A percentile compares a stretch with the other conserved stretches of the same genome.
Conservation (phyloP, 2,329 filamentous ascomycete genomes). For the Lachnellula hyalina region DNA sequence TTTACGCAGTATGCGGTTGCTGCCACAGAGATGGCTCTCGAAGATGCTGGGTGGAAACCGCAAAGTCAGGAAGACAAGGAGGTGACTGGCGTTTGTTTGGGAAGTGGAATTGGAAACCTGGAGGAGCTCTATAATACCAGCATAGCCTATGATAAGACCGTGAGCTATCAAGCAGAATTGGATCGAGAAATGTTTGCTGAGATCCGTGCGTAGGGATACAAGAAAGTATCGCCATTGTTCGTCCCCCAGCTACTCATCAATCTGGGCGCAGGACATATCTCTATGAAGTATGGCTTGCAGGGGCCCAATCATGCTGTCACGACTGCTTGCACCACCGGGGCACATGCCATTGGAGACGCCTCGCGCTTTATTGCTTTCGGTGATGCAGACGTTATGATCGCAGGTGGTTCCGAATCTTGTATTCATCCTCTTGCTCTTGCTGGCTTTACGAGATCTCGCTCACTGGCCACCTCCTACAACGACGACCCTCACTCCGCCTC, state of each 20-base stretch:
- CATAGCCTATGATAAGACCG: conserved; percentile 66
- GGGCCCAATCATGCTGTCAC: conserved; percentile 91
- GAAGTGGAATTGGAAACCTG: conserved; percentile 91
- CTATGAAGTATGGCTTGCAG: conserved; percentile 84
- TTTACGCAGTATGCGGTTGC: conserved; percentile 92
- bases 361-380: conserved; percentile 87
- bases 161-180: conserved; percentile 32
- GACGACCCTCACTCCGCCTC: conserved; percentile 65
- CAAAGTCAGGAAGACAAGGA: conserved; percentile 55
- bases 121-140: conserved; percentile 86
- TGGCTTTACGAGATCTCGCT: conserved; percentile 83
- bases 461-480: conserved; percentile 78
- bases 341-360: conserved; percentile 91
- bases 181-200: conserved; percentile 15
- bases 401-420: conserved; percentile 92
- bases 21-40: conserved; percentile 77
- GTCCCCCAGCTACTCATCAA: conserved; percentile 93
- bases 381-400: conserved; percentile 91
- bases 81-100: conserved; percentile 82
- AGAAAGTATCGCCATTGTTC: conserved; percentile 87
- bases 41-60: conserved; percentile 69
- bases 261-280: conserved; percentile 87
- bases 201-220: conserved; percentile 63
- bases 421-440: conserved; percentile 91
- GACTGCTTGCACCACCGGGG: conserved; percentile 93